Evolutionary conservation across 306 rosid genomes (phyloP), one percentile per base, ranked within the genome.

Genomic region (Dryas drummondii): DNA sequence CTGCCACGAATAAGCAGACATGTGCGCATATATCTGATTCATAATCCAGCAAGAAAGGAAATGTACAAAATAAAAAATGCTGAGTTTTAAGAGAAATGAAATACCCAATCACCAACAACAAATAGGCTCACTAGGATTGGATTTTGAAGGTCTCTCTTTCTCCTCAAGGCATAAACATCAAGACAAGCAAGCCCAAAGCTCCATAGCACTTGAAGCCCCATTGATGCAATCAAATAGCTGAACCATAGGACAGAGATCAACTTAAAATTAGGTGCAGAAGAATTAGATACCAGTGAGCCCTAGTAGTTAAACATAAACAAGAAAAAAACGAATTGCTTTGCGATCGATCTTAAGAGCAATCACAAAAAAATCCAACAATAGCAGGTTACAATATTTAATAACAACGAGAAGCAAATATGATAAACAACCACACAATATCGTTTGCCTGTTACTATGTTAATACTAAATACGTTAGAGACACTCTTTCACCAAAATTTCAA

Each of bases 151-250:
- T 90, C 93, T 76, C 94, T 87, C 82, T 88, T 91, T 81, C 84
- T 87, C 79, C 87, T 90, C 86, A 94, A 85, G 71, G 96, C 97
- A 83, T 87, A 94, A 59, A 88, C 76, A 84, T 94, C 98, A 83
- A 94, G 98, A 75, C 96, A 88, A 68, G 97, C 97, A 84, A 94
- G 98, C 77, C 97, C 97, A 73, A 91, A 85, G 88, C 98, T 94
- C 97, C 98, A 94, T 55, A 91, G 84, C 78, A 85, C 94, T 89
- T 94, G 98, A 90, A 94, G 97, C 51, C 97, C 97, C 97, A 94
- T 91, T 72, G 98, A 94, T 69, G 98, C 97, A 80, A 90, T 87
- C 88, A 94, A 87, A 80, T 91, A 94, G 82, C 98, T 94, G 96
- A 79, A 85, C 45, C 37, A 68, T 40, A 70, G 22, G 15, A 51